Percentiles rank a stretch among this genome's conserved stretches.
phyloP scores from a whole-genome alignment of 2,329 filamentous ascomycete species.

The Verticillium zaregamsianum region DNA sequence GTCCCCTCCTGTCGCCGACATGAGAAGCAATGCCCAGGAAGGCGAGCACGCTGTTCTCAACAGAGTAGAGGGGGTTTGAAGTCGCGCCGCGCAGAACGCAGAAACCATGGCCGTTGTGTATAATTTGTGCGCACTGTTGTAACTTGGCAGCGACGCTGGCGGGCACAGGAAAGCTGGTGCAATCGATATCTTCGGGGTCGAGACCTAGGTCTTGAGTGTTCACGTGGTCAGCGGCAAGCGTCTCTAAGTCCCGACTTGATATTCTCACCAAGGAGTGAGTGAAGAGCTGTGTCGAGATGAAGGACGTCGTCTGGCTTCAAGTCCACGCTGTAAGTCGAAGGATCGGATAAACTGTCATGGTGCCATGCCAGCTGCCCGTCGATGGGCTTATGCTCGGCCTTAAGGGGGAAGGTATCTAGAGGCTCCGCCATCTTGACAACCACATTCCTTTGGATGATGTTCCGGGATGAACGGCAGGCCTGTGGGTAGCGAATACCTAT shows the following conservation, averaged over 20 bases:
- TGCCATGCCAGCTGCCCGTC: background rate
- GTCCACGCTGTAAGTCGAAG: background rate
- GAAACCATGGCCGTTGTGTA: constrained; percentile 44
- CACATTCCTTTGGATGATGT: background rate
- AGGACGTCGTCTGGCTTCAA: background rate
- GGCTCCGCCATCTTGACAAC: background rate
- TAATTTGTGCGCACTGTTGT: constrained; percentile 22
- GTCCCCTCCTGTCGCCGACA: constrained; percentile 48
- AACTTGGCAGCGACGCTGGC: constrained; percentile 30
- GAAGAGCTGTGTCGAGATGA: background rate
- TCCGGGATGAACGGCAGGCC: background rate
- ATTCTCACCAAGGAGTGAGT: background rate
- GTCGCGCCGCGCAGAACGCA: constrained; percentile 51
- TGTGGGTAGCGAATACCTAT: background rate
- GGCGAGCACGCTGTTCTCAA: constrained; percentile 50
- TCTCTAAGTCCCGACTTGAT: background rate
- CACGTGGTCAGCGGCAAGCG: background rate
- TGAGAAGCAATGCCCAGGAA: constrained; percentile 55
- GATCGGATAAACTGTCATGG: background rate
- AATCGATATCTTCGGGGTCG: constrained; percentile 30
- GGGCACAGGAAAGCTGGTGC: constrained; percentile 33
- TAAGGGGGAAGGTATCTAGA: background rate
- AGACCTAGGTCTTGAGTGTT: constrained; percentile 22
- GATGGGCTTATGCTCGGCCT: background rate
- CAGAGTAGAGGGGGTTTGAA: constrained; percentile 34